Evolutionary conservation across 2,329 filamentous ascomycete genomes (phyloP), one percentile per base, ranked within the genome.

Genomic region (Alternaria burnsii): DNA sequence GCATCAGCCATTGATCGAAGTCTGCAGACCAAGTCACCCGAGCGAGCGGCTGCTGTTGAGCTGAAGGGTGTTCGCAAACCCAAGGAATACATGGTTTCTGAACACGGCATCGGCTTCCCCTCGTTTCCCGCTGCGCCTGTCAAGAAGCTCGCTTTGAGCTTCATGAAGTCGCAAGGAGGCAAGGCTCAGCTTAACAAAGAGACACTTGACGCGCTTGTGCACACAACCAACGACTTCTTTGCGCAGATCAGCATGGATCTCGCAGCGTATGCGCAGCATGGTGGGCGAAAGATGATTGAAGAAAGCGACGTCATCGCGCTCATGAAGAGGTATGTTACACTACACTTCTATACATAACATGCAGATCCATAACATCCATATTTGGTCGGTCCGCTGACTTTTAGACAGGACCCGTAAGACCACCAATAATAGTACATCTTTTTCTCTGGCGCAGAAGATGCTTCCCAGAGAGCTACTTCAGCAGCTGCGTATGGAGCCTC

Each of bases 191-290:
- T 97, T 47, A 88, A 85, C 58, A 88, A 90, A 46, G 91, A 95
- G 52, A 89, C 91, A 2, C 81, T 97, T 38, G 85, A 86, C 30
- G 89, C 90, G 5, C 87, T 97, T 55, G 88, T 90, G 71, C 89
- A 93, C 74, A 92, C 93, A 1, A 91, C 91, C 3, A 92, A 96
- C 63, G 95, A 92, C 90, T 97, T 93, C 78, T 97, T 97, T 76
- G 92, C 96, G 79, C 93, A 97, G 77, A 82, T 91, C 3, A 88
- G 91, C 48, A 91, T 93, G 61, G 93, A 97, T 73, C 80, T 97
- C 55, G 87, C 87, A 12, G 89, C 89, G 3, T 97, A 94, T 76
- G 91, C 93, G 18, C 85, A 88, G 62, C 93, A 97, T 77, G 93
- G 91, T 5, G 90, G 91, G 32, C 87, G 93, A 32, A 95, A 91